Conservation (phyloP, 2,329 filamentous ascomycete genomes). For the Venturia oleaginea region DNA sequence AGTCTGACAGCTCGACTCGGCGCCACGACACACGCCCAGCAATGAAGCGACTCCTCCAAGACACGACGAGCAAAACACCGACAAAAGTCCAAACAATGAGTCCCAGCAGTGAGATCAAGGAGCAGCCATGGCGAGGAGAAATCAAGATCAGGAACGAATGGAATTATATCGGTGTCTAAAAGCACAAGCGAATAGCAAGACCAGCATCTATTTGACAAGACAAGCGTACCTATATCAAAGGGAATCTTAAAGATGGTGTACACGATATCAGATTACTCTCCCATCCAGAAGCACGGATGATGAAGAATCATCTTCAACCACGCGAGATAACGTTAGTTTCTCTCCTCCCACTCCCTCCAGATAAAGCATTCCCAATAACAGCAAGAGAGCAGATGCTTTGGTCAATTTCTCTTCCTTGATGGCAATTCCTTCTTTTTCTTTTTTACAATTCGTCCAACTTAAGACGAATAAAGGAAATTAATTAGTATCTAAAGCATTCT, state of each 20-base stretch:
- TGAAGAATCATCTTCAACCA: not conserved
- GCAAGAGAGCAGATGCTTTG: not conserved
- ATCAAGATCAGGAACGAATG: too few relatives aligned
- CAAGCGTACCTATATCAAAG: not conserved
- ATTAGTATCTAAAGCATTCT: not conserved
- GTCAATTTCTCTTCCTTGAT: not conserved
- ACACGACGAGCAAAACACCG: too few relatives aligned
- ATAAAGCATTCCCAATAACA: not conserved
- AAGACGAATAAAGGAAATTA: not conserved
- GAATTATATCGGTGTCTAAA: too few relatives aligned
- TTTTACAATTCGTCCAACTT: not conserved
- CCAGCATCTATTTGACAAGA: not conserved
- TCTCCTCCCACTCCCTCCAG: not conserved
- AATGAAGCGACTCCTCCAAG: too few relatives aligned
- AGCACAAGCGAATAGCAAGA: too few relatives aligned
- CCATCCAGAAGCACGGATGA: not conserved
- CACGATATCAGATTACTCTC: not conserved
- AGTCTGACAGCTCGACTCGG: too few relatives aligned
- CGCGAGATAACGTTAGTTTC: not conserved
- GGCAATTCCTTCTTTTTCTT: conserved; percentile 1
- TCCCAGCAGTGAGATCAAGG: too few relatives aligned
- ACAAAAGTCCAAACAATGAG: too few relatives aligned
- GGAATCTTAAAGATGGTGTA: not conserved
- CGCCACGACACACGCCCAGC: too few relatives aligned
- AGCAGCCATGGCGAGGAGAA: too few relatives aligned